phyloP scores from a whole-genome alignment of 352 stramenopile genomes.

The Pythium utonaiense region DNA sequence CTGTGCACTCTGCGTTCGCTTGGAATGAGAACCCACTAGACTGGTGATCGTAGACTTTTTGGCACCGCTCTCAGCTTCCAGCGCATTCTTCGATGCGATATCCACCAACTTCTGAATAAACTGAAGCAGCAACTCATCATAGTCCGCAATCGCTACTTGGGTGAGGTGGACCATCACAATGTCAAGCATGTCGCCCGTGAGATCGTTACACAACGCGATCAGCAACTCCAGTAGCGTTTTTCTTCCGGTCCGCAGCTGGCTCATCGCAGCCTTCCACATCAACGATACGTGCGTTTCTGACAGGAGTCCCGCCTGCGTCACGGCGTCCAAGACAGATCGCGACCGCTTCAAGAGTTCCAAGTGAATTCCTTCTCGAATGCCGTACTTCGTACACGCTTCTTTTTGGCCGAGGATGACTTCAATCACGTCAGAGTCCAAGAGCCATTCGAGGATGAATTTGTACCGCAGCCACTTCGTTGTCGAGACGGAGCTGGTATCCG shows the following conservation, averaged over 20 bases:
- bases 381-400: slow-evolving; percentile 62
- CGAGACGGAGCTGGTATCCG: slow-evolving; percentile 9
- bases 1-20: slow-evolving; percentile 40
- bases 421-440: slow-evolving; percentile 68
- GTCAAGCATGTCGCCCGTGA: slow-evolving; percentile 73
- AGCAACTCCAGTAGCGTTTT: slow-evolving; percentile 78
- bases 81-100: slow-evolving; percentile 66
- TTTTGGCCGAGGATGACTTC: slow-evolving; percentile 80
- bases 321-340: slow-evolving; percentile 63
- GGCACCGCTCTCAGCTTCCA: slow-evolving; percentile 63
- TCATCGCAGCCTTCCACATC: slow-evolving; percentile 73
- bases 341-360: slow-evolving; percentile 81
- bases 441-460: slow-evolving; percentile 78
- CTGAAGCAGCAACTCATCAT: slow-evolving; percentile 72
- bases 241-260: slow-evolving; percentile 58
- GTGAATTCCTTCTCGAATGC: slow-evolving; percentile 71
- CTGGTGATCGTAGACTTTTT: slow-evolving; percentile 69
- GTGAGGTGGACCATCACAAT: slow-evolving; percentile 71
- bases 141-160: slow-evolving; percentile 63
- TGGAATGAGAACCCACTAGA: slow-evolving; percentile 50
- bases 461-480: slow-evolving; percentile 66
- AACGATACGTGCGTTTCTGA: slow-evolving; percentile 65
- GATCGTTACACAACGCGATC: slow-evolving; percentile 52
- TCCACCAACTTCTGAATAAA: slow-evolving; percentile 79
- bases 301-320: slow-evolving; percentile 51